These are phyloP conservation scores for Candida labiduridarum DNA, from an alignment of 1,139 yeast species.

Conservation along the genomic window DNA sequence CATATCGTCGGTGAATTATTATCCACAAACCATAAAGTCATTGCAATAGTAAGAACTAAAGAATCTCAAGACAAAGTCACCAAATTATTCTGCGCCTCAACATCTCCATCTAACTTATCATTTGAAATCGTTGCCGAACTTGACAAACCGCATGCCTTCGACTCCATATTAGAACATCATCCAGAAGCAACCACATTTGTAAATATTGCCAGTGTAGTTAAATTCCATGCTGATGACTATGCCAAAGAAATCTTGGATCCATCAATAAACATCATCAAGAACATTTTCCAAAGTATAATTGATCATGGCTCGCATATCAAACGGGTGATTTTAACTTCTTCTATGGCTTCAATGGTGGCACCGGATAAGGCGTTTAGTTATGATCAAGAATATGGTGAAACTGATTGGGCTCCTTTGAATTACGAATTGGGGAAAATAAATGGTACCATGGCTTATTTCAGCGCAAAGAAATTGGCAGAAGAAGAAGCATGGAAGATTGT, in stretches of 20 bases:
- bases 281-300: slow-evolving; percentile 26
- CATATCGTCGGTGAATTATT: slow-evolving; percentile 32
- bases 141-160: slow-evolving; percentile 48
- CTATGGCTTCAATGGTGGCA: slow-evolving; percentile 25
- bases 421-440: slow-evolving; percentile 20
- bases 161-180: slow-evolving; percentile 47
- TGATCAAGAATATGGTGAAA: slow-evolving; percentile 21
- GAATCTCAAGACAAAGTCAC: slow-evolving; percentile 48
- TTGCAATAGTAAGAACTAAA: slow-evolving; percentile 61
- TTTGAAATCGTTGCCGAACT: slow-evolving; percentile 59
- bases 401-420: slow-evolving; percentile 32
- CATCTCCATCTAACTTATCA: slow-evolving; percentile 29
- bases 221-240: slow-evolving; percentile 23
- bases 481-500: slow-evolving; percentile 28
- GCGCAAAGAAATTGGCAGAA: slow-evolving; percentile 28
- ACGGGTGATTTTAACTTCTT: slow-evolving; percentile 31
- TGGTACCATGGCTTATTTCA: slow-evolving; percentile 20
- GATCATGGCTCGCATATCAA: slow-evolving; percentile 26
- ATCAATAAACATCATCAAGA: slow-evolving; percentile 27
- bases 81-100: slow-evolving; percentile 21
- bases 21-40: slow-evolving; percentile 48
- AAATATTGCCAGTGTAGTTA: slow-evolving; percentile 42
- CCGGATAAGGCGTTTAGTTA: slow-evolving; percentile 15
- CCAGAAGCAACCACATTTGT: slow-evolving; percentile 52
- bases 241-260: slow-evolving; percentile 24